These are phyloP conservation scores for Bjerkandera adusta DNA, from an alignment of 1,284 basidiomycete species.

Conservation along the genomic window DNA sequence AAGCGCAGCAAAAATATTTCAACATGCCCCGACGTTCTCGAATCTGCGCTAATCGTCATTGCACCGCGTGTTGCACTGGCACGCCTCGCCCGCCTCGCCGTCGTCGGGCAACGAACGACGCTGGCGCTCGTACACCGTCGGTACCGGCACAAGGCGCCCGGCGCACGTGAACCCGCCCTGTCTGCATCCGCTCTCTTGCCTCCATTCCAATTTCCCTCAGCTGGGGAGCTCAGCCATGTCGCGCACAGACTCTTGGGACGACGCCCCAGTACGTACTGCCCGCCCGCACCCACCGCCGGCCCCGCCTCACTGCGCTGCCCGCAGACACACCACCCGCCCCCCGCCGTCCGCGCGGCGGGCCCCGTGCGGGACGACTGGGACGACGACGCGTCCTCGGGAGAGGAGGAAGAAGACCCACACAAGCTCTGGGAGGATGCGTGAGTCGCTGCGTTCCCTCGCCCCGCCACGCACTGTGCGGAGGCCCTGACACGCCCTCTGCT, in stretches of 20 bases:
- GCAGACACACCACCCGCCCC: slow-evolving; percentile 7
- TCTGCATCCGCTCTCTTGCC: neutral
- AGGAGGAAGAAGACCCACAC: slow-evolving; percentile 31
- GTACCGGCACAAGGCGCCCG: too few species aligned
- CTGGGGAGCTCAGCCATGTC: neutral
- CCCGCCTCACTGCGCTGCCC: neutral
- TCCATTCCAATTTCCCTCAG: neutral
- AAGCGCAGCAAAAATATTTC: too few species aligned
- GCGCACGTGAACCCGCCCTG: neutral
- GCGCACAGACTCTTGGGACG: slow-evolving; percentile 13
- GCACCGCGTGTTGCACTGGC: too few species aligned
- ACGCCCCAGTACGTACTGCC: slow-evolving; percentile 4
- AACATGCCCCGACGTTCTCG: too few species aligned
- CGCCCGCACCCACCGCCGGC: neutral
- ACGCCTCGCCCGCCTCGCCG: too few species aligned
- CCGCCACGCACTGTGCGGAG: neutral
- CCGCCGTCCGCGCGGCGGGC: slow-evolving; percentile 9
- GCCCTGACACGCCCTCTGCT: neutral
- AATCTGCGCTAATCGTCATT: too few species aligned
- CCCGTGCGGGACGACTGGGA: slow-evolving; percentile 45
- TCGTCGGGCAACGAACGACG: too few species aligned
- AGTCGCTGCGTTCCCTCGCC: slow-evolving; percentile 21
- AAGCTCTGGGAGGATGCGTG: slow-evolving; percentile 47
- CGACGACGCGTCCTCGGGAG: slow-evolving; percentile 37
- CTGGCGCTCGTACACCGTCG: too few species aligned